Base-by-base conservation (phyloP, 75 land plant genomes). In the Gnetum montanum region DNA sequence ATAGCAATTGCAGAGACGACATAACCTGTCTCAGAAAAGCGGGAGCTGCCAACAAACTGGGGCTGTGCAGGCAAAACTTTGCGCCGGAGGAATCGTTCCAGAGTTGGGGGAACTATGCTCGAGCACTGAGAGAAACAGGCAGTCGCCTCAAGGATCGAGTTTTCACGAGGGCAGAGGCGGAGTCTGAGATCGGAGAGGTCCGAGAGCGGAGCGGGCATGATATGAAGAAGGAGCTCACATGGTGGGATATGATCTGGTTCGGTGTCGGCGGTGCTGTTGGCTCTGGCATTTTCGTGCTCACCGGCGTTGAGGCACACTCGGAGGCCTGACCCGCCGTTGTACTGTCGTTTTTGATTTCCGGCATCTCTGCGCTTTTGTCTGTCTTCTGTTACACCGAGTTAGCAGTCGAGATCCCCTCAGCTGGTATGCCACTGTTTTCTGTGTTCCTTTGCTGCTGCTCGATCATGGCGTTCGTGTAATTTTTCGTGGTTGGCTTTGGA, bases 311-410 rank as follows among this genome's bases (percentile, higher is more conserved):
- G 31, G 76, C 84, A 0, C 34, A 51, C 2, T 12, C 59, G 0
- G 43, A 15, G 7, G 73, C 91, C 4, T 90, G 91, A 22, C 91
- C 87, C 2, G 85, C 95, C 15, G 75, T 82, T 27, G 52, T 82
- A 1, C 7, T 90, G 28, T 83, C 84, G 29, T 90, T 61, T 54
- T 62, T 65, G 27, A 51, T 83, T 31, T 82, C 96, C 13, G 96
- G 96, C 25, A 5, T 83, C 29, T 65, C 96, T 26, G 91, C 96
- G 41, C 50, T 86, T 73, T 74, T 90, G 13, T 71, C 91, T 27
- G 96, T 86, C 62, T 68, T 90, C 57, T 90, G 96, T 67, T 90
- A 90, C 75, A 83, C 96, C 6, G 96, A 90, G 49, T 86, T 90
- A 38, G 81, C 85, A 3, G 80, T 90, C 31, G 96, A 90, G 48